A percentile compares a stretch with the other conserved stretches of the same genome.
phyloP scores from a whole-genome alignment of 495 filamentous ascomycete species.

The Daldinia childiae region DNA sequence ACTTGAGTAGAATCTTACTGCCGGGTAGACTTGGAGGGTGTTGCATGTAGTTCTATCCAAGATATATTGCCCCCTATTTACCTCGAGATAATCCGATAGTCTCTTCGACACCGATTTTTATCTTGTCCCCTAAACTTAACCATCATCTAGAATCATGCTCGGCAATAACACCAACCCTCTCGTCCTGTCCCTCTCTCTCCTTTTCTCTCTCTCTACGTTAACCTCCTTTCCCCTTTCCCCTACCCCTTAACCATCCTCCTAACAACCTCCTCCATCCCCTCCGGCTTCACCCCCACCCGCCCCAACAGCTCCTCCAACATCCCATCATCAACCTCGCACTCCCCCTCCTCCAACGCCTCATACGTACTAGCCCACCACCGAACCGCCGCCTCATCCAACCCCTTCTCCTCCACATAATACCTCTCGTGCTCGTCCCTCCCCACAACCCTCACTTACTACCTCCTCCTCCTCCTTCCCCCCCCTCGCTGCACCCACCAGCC shows the following conservation, averaged over 20 bases:
- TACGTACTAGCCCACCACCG: slow-evolving; percentile 60
- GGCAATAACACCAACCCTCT: too few species aligned
- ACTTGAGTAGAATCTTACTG: too few species aligned
- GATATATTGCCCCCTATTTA: too few species aligned
- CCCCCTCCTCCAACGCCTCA: slow-evolving; percentile 52
- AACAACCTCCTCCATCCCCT: slow-evolving; percentile 47
- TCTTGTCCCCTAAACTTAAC: too few species aligned
- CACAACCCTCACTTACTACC: slow-evolving; percentile 44
- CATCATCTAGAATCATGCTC: too few species aligned
- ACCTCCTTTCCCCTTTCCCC: too few species aligned
- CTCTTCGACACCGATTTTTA: too few species aligned
- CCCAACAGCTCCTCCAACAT: slow-evolving; percentile 51
- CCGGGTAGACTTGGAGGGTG: too few species aligned
- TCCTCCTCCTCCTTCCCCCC: slow-evolving; percentile 17
- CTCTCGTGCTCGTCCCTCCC: slow-evolving; percentile 50
- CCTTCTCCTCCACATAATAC: slow-evolving; percentile 51
- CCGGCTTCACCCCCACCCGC: slow-evolving; percentile 49
- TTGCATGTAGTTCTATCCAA: too few species aligned
- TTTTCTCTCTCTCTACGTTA: too few species aligned
- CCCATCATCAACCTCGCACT: slow-evolving; percentile 54
- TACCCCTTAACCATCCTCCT: slow-evolving; percentile 37
- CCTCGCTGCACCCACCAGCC: slow-evolving; percentile 46
- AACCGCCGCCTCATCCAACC: slow-evolving; percentile 46
- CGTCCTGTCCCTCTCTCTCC: too few species aligned
- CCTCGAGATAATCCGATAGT: too few species aligned